These are phyloP conservation scores for Hypoxylon sp. DNA, from an alignment of 2,329 filamentous ascomycete species.

Conservation along the genomic window DNA sequence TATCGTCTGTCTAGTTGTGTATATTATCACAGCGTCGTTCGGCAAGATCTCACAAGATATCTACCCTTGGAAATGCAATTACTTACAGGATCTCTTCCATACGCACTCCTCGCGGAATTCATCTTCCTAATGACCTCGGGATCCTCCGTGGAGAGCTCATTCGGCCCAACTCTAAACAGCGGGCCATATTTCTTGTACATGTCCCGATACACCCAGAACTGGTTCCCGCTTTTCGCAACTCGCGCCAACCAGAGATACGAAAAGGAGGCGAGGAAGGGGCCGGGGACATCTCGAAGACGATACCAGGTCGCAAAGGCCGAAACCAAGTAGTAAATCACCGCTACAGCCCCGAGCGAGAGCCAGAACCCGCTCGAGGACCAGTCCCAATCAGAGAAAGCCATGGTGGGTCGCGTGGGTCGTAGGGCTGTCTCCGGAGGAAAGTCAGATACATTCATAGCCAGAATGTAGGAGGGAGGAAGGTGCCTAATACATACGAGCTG, in stretches of 20 bases:
- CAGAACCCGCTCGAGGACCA: constrained; percentile 14
- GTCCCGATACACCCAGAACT: constrained; percentile 18
- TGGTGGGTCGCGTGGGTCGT: constrained; percentile 4
- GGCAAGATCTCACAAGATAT: background rate
- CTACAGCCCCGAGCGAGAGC: background rate
- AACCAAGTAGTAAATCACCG: constrained; percentile 32
- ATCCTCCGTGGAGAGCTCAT: constrained; percentile 45
- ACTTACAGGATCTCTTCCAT: constrained; percentile 25
- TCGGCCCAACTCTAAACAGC: constrained; percentile 45
- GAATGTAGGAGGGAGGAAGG: background rate
- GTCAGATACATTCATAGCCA: background rate
- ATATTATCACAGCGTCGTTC: background rate
- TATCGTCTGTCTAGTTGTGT: background rate
- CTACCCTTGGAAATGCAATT: background rate
- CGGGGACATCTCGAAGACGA: constrained; percentile 40
- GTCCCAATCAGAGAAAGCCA: constrained; percentile 25
- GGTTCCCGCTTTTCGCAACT: constrained; percentile 17
- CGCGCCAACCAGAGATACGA: constrained; percentile 39
- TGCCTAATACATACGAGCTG: background rate
- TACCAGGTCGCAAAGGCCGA: constrained; percentile 43
- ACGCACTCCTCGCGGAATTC: constrained; percentile 35
- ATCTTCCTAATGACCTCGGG: constrained; percentile 43
- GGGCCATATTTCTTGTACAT: constrained; percentile 32
- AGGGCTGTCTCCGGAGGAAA: background rate
- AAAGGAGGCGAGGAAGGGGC: constrained; percentile 40